Percentiles rank a stretch among this genome's conserved stretches.
Conservation (phyloP, 2,329 filamentous ascomycete genomes). For the Aspergillus oerlinghausenensis region DNA sequence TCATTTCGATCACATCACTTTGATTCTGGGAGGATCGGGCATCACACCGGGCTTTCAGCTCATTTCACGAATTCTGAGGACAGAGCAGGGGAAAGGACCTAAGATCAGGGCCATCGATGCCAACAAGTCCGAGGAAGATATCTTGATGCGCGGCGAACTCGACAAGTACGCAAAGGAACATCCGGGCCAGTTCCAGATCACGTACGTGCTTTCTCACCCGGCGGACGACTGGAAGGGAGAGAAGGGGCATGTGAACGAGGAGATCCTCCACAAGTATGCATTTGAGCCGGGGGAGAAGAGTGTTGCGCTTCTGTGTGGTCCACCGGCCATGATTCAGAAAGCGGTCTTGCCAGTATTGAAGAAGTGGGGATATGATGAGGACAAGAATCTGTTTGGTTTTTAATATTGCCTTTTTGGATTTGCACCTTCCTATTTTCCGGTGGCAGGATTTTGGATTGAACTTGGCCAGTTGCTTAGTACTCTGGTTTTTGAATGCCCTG, state of each 20-base stretch:
- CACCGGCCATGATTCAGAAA: constrained; percentile 49
- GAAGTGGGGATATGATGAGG: constrained; percentile 44
- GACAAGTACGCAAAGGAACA: constrained; percentile 4
- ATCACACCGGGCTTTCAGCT: constrained; percentile 52
- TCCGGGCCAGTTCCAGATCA: constrained; percentile 7
- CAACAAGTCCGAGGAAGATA: constrained; percentile 10
- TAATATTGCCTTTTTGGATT: not conserved
- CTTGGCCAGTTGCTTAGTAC: too few relatives aligned
- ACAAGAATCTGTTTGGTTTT: constrained; percentile 42
- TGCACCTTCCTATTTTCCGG: not conserved
- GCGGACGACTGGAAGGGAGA: constrained; percentile 7
- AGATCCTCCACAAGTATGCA: constrained; percentile 6
- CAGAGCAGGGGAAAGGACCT: constrained; percentile 38
- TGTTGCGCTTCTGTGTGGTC: constrained; percentile 48
- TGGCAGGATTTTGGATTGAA: too few relatives aligned
- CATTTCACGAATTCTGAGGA: constrained; percentile 42
- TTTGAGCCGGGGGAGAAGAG: constrained; percentile 35
- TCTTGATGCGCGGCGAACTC: constrained; percentile 8
- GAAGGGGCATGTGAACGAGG: constrained; percentile 8
- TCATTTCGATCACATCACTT: constrained; percentile 42
- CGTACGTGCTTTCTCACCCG: constrained; percentile 10
- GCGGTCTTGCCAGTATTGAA: constrained; percentile 47
- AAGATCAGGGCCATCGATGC: constrained; percentile 23
- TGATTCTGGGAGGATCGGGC: constrained; percentile 49
- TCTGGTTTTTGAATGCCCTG: too few relatives aligned